Base-by-base conservation (phyloP, 2,329 filamentous ascomycete genomes). In the Claviceps sp. region DNA sequence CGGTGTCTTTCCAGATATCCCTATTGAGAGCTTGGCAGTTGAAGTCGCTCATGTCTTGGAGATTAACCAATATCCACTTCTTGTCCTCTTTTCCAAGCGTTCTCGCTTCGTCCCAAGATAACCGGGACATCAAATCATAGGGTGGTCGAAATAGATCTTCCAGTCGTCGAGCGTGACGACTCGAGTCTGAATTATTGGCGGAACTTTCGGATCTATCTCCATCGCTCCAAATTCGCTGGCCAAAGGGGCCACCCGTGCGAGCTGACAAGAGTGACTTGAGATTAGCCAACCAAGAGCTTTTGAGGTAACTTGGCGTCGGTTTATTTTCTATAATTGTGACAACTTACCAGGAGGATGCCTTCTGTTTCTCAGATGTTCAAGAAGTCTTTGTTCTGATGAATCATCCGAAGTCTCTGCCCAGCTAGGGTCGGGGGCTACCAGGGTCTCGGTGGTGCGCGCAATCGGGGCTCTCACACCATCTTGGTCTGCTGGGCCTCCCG, bases 51-150 rank as follows among this genome's bases (percentile, higher is more conserved):
- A 87, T 81, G 64, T 98, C 90, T 68, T 98, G 93, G 16, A 98
- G 82, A 65, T 98, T 97, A 56, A 96, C 89, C 59, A 98, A 69
- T 47, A 98, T 79, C 93, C 93, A 98, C 67, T 95, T 96, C 72
- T 89, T 83, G 30, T 84, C 77, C 46, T 89, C 86, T 65, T 93
- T 95, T 54, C 91, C 93, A 60, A 89, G 76, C 16, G 90, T 80
- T 51, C 93, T 81, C 14, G 89, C 93, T 53, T 84, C 78, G 57
- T 95, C 88, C 83, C 88, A 95, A n/a, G 81, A 72, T 36, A 88
- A 68, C 37, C 80, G 79, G 22, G 81, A 82, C 73, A 98, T 96
- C 44, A 98, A 71, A 40, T 96, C 89, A 66, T 90, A 93, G 0
- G 93, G 93, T 2, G 93, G 93, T 41, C 90, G 80, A 69, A 94